phyloP scores from a whole-genome alignment of 257 asterid genomes.

The Lantana camara region DNA sequence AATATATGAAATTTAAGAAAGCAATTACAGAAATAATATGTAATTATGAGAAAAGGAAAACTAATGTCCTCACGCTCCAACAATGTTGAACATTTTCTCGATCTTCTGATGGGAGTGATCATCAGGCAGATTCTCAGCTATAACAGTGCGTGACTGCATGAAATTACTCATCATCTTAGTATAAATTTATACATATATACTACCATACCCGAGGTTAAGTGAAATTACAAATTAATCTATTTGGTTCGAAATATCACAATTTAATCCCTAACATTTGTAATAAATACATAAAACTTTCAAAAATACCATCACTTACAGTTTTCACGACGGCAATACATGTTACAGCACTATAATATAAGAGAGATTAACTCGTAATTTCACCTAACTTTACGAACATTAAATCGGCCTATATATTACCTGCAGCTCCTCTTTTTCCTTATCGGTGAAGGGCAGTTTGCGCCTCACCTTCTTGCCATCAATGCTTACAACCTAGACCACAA shows the following conservation, averaged over 20 bases:
- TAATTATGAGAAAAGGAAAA: not conserved
- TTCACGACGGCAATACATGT: too few species aligned
- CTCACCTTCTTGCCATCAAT: slow-evolving; percentile 86
- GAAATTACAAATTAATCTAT: too few species aligned
- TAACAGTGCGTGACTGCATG: slow-evolving; percentile 72
- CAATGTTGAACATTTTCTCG: slow-evolving; percentile 85
- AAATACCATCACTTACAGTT: too few species aligned
- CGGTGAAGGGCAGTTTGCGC: slow-evolving; percentile 69
- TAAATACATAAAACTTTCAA: too few species aligned
- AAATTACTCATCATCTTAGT: not conserved
- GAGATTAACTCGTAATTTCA: too few species aligned
- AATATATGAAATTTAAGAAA: not conserved
- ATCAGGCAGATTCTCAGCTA: slow-evolving; percentile 91
- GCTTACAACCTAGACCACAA: slow-evolving; percentile 62
- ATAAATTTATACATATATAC: not conserved
- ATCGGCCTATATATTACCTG: slow-evolving; percentile 45
- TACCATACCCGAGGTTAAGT: too few species aligned
- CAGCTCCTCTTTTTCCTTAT: slow-evolving; percentile 87
- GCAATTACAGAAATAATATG: too few species aligned
- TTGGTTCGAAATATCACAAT: too few species aligned
- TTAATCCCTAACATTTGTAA: too few species aligned
- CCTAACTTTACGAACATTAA: too few species aligned
- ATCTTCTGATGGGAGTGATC: slow-evolving; percentile 98
- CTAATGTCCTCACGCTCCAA: slow-evolving; percentile 61
- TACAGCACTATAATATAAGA: too few species aligned